These are phyloP conservation scores for Tetraselmis striata DNA, from an alignment of 139 green algal species.

Conservation along the genomic window DNA sequence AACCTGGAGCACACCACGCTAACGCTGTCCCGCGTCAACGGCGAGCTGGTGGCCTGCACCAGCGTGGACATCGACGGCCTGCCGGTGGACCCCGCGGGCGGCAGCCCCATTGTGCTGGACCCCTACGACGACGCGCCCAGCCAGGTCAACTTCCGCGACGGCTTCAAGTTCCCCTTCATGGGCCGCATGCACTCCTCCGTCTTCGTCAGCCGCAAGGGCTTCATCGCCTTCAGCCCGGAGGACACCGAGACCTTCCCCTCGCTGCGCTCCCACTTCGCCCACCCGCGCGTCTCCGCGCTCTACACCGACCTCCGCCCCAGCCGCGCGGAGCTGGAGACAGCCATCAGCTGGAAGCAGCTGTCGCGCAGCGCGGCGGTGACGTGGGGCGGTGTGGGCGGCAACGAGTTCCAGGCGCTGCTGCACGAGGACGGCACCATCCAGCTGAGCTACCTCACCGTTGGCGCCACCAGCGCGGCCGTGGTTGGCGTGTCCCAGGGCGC, in stretches of 20 bases:
- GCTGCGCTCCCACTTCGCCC: neutral
- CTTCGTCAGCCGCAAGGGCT: neutral
- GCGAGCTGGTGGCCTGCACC: neutral
- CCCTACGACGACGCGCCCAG: neutral
- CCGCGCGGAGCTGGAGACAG: neutral
- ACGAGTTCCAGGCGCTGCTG: neutral
- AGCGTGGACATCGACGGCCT: neutral
- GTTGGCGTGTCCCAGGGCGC: neutral
- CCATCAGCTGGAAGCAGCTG: neutral
- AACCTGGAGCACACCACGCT: neutral
- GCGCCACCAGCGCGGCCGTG: neutral
- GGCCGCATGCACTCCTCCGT: neutral
- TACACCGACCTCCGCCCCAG: neutral
- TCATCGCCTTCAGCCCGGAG: neutral
- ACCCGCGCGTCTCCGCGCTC: neutral
- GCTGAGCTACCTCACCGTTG: neutral
- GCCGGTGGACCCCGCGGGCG: neutral
- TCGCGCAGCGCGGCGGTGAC: neutral
- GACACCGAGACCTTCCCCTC: neutral
- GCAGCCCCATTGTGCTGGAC: neutral
- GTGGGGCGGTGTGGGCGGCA: neutral
- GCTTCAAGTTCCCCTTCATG: neutral
- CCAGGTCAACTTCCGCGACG: neutral
- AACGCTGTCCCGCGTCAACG: neutral
- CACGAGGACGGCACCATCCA: neutral